These are phyloP conservation scores for Sugiyamaella pinicola DNA, from an alignment of 1,139 yeast species.

Conservation along the genomic window DNA sequence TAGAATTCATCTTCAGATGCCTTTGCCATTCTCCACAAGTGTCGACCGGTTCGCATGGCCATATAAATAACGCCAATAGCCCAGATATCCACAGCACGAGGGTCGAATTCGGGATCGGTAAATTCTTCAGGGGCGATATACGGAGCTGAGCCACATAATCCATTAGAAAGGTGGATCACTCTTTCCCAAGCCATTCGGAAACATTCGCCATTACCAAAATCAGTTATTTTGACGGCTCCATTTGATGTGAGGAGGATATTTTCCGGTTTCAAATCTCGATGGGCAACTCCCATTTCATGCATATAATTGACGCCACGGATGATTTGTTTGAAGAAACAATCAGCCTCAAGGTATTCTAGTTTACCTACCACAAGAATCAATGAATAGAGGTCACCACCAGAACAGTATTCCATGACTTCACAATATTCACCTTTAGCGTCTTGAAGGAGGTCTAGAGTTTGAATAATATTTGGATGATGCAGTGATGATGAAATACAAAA, in stretches of 20 bases:
- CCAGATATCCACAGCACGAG: conserved; percentile 92
- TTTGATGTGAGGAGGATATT: conserved; percentile 74
- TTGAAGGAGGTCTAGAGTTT: conserved; percentile 78
- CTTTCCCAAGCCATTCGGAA: conserved; percentile 96
- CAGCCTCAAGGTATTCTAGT: conserved; percentile 84
- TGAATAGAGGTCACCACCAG: conserved; percentile 48
- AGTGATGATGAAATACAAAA: conserved; percentile 80
- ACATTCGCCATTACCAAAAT: conserved; percentile 93
- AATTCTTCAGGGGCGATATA: conserved; percentile 96
- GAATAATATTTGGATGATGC: conserved; percentile 76
- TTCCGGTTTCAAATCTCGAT: conserved; percentile 92
- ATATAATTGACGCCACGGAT: conserved; percentile 87
- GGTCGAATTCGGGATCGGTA: conserved; percentile 71
- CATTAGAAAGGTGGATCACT: conserved; percentile 76
- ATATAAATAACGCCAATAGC: conserved; percentile 95
- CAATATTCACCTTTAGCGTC: conserved; percentile 91
- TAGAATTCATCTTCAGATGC: conserved; percentile 73
- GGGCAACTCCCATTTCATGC: conserved; percentile 96
- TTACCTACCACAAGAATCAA: conserved; percentile 61
- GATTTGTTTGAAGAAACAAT: conserved; percentile 89
- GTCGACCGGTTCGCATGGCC: conserved; percentile 97
- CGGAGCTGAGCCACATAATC: conserved; percentile 88
- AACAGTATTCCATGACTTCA: conserved; percentile 56
- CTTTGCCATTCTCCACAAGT: conserved; percentile 84
- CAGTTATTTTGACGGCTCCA: conserved; percentile 85